phyloP scores from a whole-genome alignment of 768 basidiomycete species.

The Pisolithus orientalis region DNA sequence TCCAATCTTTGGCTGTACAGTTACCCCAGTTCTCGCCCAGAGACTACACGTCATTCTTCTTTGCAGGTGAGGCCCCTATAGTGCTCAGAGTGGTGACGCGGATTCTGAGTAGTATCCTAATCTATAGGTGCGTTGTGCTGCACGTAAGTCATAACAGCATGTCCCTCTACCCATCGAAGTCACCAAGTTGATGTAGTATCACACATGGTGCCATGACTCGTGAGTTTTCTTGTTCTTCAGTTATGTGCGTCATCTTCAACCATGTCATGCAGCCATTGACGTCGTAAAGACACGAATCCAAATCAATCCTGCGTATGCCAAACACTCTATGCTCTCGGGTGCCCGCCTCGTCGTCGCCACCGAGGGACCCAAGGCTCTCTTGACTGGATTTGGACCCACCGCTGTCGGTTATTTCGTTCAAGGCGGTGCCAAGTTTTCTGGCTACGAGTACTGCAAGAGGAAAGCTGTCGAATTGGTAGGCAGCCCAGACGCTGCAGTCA shows the following conservation, averaged over 20 bases:
- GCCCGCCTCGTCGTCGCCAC: slow-evolving; percentile 62
- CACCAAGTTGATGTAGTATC: slow-evolving; percentile 35
- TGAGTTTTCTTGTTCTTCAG: slow-evolving; percentile 23
- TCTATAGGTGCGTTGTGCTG: slow-evolving; percentile 45
- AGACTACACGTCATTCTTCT: slow-evolving; percentile 61
- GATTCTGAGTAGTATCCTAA: neutral
- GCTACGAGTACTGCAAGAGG: slow-evolving; percentile 86
- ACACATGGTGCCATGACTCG: slow-evolving; percentile 86
- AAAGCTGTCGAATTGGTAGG: slow-evolving; percentile 59
- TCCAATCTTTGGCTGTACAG: neutral
- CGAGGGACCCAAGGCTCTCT: slow-evolving; percentile 57
- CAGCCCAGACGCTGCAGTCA: slow-evolving; percentile 66
- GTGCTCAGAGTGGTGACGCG: neutral
- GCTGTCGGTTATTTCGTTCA: slow-evolving; percentile 84
- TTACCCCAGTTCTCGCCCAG: slow-evolving; percentile 39
- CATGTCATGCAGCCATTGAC: slow-evolving; percentile 51
- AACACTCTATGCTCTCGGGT: slow-evolving; percentile 58
- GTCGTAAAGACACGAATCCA: slow-evolving; percentile 87
- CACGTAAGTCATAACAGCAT: slow-evolving; percentile 30
- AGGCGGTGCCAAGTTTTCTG: slow-evolving; percentile 71
- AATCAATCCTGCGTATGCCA: slow-evolving; percentile 67
- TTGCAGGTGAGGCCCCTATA: slow-evolving; percentile 40
- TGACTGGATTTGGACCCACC: slow-evolving; percentile 89
- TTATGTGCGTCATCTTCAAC: neutral
- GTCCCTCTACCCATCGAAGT: neutral